A percentile compares a stretch with the other conserved stretches of the same genome.
Conservation (phyloP, 2,329 filamentous ascomycete genomes). For the Graphilbum fragrans region DNA sequence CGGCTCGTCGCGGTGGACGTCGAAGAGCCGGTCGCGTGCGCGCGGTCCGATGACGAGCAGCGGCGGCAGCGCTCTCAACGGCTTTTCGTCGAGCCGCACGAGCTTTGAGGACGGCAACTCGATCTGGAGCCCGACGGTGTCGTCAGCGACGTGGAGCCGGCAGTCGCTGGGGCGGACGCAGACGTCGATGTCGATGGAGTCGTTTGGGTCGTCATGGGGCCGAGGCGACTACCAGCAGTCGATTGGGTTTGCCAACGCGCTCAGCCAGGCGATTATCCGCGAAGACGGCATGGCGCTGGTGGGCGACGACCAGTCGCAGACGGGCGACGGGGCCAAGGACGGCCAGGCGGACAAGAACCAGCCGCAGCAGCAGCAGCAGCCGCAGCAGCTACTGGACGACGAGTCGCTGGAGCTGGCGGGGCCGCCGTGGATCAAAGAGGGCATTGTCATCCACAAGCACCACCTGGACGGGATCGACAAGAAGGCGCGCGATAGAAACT, state of each 20-base stretch:
- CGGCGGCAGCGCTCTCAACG: constrained; percentile 56
- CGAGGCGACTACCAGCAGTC: constrained; percentile 85
- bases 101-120: constrained; percentile 87
- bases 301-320: constrained; percentile 15
- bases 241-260: constrained; percentile 91
- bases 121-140: constrained; percentile 73
- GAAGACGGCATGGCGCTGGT: constrained; percentile 48
- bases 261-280: constrained; percentile 92
- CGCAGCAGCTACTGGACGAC: constrained; percentile 58
- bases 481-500: constrained; percentile 85
- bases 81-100: constrained; percentile 80
- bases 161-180: constrained; percentile 85
- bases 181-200: constrained; percentile 86
- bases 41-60: constrained; percentile 32
- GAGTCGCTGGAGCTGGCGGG: constrained; percentile 84
- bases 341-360: constrained; percentile 39
- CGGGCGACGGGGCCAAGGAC: constrained; percentile 25
- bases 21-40: constrained; percentile 67
- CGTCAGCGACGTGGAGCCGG: constrained; percentile 93
- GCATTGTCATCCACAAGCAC: constrained; percentile 90
- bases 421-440: constrained; percentile 97
- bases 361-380: background rate
- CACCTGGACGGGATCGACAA: constrained; percentile 85
- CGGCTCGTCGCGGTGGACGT: constrained; percentile 60
- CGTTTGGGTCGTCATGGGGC: constrained; percentile 55